Evolutionary conservation across 768 basidiomycete genomes (phyloP).

Genomic region (Hortiboletus flavorubellus): DNA sequence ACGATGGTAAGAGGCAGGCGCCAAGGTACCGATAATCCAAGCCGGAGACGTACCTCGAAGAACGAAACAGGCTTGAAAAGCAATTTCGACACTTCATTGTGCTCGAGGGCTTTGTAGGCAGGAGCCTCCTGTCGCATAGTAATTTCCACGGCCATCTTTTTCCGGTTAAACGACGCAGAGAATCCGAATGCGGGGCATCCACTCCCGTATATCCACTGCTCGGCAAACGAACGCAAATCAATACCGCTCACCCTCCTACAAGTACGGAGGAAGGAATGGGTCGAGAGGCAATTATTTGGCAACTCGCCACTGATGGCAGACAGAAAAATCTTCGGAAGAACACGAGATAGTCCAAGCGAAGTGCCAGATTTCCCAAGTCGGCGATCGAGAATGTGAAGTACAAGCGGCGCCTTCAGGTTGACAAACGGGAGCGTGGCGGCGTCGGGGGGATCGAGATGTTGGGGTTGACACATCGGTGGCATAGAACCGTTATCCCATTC

Average conservation of each 20-base stretch:
- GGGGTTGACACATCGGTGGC: conserved; percentile 93
- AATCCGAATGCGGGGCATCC: conserved; percentile 93
- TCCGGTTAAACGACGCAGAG: conserved; percentile 89
- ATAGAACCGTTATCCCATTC: conserved; percentile 84
- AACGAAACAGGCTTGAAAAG: conserved; percentile 79
- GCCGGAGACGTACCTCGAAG: conserved; percentile 66
- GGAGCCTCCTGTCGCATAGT: conserved; percentile 88
- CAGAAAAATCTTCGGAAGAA: conserved; percentile 92
- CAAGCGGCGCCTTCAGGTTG: conserved; percentile 93
- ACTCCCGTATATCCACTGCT: conserved; percentile 98
- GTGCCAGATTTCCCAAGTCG: conserved; percentile 94
- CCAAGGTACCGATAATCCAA: neutral
- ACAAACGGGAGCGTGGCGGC: conserved; percentile 77
- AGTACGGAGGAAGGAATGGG: conserved; percentile 84
- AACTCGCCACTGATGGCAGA: conserved; percentile 92
- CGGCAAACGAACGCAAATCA: conserved; percentile 88
- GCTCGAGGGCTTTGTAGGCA: conserved; percentile 63
- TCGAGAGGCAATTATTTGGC: conserved; percentile 79
- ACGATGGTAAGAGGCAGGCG: conserved; percentile 6
- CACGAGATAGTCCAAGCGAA: conserved; percentile 88
- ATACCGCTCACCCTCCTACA: conserved; percentile 93
- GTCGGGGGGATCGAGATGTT: conserved; percentile 81
- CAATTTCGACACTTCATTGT: conserved; percentile 63
- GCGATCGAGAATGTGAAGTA: conserved; percentile 92
- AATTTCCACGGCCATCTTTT: conserved; percentile 98